These are phyloP conservation scores for Ophiostoma piceae DNA, from an alignment of 2,329 filamentous ascomycete genomes.

Conservation along the genomic window DNA sequence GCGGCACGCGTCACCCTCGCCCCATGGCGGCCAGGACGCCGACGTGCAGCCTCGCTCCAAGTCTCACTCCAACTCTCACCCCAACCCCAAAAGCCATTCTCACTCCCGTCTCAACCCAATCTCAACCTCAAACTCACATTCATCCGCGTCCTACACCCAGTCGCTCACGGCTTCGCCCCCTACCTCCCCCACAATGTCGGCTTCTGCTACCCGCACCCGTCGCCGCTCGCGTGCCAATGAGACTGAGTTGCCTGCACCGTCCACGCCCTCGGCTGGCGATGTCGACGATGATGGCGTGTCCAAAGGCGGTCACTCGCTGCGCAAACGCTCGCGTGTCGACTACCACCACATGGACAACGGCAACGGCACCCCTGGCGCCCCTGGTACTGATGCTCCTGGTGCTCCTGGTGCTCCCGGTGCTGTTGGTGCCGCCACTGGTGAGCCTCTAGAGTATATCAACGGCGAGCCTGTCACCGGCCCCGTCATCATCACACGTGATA, in stretches of 20 bases:
- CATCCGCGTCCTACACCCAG: slow-evolving; percentile 30
- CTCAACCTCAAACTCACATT: not conserved
- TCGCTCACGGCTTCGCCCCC: slow-evolving; percentile 38
- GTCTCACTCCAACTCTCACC: slow-evolving; percentile 7
- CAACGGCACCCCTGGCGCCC: slow-evolving; percentile 28
- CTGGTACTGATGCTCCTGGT: too few relatives aligned
- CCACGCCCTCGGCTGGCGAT: slow-evolving; percentile 35
- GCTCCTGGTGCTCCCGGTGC: not conserved
- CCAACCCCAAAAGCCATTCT: not conserved
- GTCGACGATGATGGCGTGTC: slow-evolving; percentile 45
- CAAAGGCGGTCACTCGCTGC: slow-evolving; percentile 55
- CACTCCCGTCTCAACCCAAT: slow-evolving; percentile 2
- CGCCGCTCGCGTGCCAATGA: slow-evolving; percentile 45
- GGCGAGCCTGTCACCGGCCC: slow-evolving; percentile 17
- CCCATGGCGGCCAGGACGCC: not conserved
- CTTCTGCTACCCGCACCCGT: slow-evolving; percentile 32
- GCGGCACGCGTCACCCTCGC: slow-evolving; percentile 17
- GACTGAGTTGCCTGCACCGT: slow-evolving; percentile 29
- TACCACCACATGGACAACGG: slow-evolving; percentile 54
- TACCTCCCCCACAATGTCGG: slow-evolving; percentile 31
- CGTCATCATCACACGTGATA: slow-evolving; percentile 6
- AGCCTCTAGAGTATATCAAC: slow-evolving; percentile 28
- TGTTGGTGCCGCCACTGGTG: slow-evolving; percentile 29
- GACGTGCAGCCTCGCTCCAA: slow-evolving; percentile 9
- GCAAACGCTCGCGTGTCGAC: slow-evolving; percentile 53